Percentiles rank a stretch among this genome's conserved stretches.
Conservation (phyloP, 1,284 basidiomycete species). For the Cryptococcus sp. region DNA sequence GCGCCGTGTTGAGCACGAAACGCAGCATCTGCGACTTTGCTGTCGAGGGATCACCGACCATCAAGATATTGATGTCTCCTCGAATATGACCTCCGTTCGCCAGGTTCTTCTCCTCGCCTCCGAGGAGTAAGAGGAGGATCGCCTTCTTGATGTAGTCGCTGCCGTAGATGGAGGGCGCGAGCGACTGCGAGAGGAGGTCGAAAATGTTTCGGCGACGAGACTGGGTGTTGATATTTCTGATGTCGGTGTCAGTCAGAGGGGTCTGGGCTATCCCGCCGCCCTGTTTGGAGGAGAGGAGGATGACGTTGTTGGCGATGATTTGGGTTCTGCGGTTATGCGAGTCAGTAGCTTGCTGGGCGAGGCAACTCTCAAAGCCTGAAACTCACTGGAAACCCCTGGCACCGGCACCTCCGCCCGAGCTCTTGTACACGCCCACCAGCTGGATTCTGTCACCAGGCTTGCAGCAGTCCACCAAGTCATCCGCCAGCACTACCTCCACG, state of each 20-base stretch:
- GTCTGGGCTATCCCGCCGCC: conserved; percentile 95
- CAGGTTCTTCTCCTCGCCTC: conserved; percentile 96
- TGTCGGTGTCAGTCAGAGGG: conserved; percentile 87
- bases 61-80: conserved; percentile 98
- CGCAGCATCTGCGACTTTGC: conserved; percentile 96
- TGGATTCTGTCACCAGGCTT: conserved; percentile 98
- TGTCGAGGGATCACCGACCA: conserved; percentile 98
- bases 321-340: conserved; percentile 65
- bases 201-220: conserved; percentile 82
- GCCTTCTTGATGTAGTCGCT: conserved; percentile 96
- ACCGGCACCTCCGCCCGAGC: conserved; percentile 78
- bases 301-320: conserved; percentile 92
- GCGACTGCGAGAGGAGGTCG: conserved; percentile 82
- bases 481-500: conserved; percentile 92
- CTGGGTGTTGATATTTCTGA: conserved; percentile 94
- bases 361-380: no score
- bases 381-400: conserved; percentile 88
- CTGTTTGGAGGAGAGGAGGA: conserved; percentile 92
- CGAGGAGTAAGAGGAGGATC: conserved; percentile 84
- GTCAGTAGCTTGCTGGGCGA: not conserved
- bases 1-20: conserved; percentile 94
- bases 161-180: conserved; percentile 96
- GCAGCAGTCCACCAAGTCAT: conserved; percentile 94
- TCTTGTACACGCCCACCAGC: conserved; percentile 91
- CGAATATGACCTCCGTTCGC: conserved; percentile 97